Evolutionary conservation across 2,329 filamentous ascomycete genomes (phyloP), one percentile per base, ranked within the genome.

Genomic region (Nemania diffusa): DNA sequence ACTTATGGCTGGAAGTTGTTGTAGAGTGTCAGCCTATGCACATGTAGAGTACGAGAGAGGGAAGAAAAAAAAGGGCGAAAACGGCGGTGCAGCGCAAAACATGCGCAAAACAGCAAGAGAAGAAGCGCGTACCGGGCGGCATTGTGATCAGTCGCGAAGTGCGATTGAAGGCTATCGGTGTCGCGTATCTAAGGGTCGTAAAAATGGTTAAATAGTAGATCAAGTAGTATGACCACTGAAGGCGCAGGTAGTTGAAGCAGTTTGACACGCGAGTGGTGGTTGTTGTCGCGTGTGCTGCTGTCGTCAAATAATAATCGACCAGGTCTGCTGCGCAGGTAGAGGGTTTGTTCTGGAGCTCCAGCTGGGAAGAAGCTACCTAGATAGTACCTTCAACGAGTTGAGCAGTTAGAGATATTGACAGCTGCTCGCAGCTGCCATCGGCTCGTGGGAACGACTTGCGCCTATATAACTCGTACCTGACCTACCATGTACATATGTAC

Each of bases 1-100:
- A 70, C 81, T 83, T 42, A 82, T 77, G 15, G 81, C 81, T 60
- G 56, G 9, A 67, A 29, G 1, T 22, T 24, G 57, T 72, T 51
- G 70, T 13, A 57, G 48, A 44, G 40, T 8, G 68, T 67, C 34
- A 65, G 65, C 44, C 29, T 52, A 57, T 20, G 67, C 58, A 62
- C n/a, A n/a, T n/a, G n/a, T n/a, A n/a, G n/a, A n/a, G n/a, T n/a
- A n/a, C 46, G 6, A 3, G 37, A 3, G 13, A 24, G 22, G 22
- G 40, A 5, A 56, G 3, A 15, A n/a, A 42, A 53, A n/a, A n/a
- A 22, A 11, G 20, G 17, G 40, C 24, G 48, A 24, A 40, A 37
- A 50, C n/a, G 40, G 46, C 34, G 20, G 37, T 51, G 32, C 51
- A 51, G 17, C 24, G 11, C 37, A 20, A 13, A 37, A 8, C 22